Evolutionary conservation across 2,329 filamentous ascomycete species (phyloP).

Genomic region (Cordyceps tenuipes): DNA sequence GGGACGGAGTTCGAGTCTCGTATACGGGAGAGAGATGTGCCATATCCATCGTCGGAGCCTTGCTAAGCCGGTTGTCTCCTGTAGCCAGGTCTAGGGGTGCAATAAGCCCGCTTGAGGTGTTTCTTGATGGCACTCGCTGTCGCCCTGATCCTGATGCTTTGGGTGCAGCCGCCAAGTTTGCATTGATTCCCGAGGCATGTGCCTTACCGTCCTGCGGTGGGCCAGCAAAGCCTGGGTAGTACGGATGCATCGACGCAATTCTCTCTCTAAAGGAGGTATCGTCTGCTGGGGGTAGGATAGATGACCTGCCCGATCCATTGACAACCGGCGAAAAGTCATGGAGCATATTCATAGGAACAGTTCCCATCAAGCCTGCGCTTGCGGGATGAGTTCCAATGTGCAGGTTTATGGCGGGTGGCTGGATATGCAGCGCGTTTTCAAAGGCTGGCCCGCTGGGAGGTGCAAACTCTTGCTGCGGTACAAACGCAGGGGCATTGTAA

Average conservation of each 20-base stretch:
- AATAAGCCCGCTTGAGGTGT: constrained; percentile 40
- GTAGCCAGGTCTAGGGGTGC: constrained; percentile 49
- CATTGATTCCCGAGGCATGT: constrained; percentile 13
- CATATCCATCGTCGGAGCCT: constrained; percentile 29
- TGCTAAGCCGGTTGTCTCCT: constrained; percentile 32
- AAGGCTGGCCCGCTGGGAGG: background rate
- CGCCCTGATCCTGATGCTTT: constrained; percentile 23
- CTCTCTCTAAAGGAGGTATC: constrained; percentile 35
- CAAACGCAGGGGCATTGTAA: background rate
- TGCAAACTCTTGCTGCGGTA: background rate
- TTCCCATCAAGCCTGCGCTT: constrained; percentile 14
- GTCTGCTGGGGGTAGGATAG: constrained; percentile 19
- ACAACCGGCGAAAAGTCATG: constrained; percentile 24
- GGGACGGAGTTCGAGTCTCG: constrained; percentile 64
- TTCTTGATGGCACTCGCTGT: constrained; percentile 31
- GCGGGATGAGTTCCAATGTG: background rate
- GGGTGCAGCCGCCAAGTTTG: constrained; percentile 18
- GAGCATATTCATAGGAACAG: background rate
- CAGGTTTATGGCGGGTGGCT: background rate
- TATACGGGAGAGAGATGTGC: constrained; percentile 64
- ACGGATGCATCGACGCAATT: constrained; percentile 31
- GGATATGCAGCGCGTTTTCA: constrained; percentile 10
- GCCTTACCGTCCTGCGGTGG: constrained; percentile 22
- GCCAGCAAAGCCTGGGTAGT: constrained; percentile 21
- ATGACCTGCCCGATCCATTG: constrained; percentile 25